Evolutionary conservation across 2,329 filamentous ascomycete species (phyloP), one percentile per base, ranked within the genome.

Genomic region (Orbilia oligospora): DNA sequence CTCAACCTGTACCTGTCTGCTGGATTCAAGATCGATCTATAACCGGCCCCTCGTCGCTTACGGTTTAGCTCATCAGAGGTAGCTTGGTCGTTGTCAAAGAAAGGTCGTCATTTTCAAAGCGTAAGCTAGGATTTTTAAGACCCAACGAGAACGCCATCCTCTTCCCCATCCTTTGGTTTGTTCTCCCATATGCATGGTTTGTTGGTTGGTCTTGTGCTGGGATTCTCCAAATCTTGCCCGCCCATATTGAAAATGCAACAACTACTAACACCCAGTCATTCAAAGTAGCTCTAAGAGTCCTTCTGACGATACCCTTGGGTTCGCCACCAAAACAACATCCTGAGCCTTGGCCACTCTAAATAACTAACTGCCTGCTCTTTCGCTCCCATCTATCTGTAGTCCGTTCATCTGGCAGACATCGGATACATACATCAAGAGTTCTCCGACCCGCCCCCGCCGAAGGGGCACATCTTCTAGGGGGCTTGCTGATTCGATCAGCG

Each of bases 131-230:
- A 55, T 46, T 46, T n/a, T 61, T 22, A 22, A 44, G 33, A 56
- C 18, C 68, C 63, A 68, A 61, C 55, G 20, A 27, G 44, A 71
- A 48, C 33, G 10, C 36, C 16, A 8, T 49, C 46, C 38, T 56
- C 61, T 58, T 58, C 49, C 55, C 38, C 27, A n/a, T 16, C 30
- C 48, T 53, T 53, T 33, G 63, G 44, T 55, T 41, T 38, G 18
- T 48, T 65, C 64, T 64, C 44, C 66, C 61, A 76, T n/a, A n/a
- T 77, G 73, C 75, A 78, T 53, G n/a, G 75, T 72, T 72, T 78
- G 75, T 63, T 78, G 75, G 46, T 78, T 38, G 53, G 66, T 14
- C 16, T 38, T 36, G 46, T 64, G 33, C 33, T 49, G 33, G 65
- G 49, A 16, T 46, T 30, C 27, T 38, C 67, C 67, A 63, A 61